Conservation (phyloP, 1,284 basidiomycete genomes). For the Trichosporon inkin region DNA sequence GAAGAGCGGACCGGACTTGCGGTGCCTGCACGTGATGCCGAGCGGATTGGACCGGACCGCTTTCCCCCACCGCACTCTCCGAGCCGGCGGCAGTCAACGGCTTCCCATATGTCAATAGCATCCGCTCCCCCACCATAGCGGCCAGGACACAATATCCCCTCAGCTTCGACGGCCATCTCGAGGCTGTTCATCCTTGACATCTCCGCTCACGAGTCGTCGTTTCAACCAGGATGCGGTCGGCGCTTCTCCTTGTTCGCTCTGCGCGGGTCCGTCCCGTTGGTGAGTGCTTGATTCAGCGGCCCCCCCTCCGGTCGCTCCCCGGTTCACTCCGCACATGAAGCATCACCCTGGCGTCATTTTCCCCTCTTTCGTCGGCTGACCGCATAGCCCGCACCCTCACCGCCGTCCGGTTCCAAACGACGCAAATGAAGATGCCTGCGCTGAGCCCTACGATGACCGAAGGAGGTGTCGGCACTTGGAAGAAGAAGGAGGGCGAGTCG, state of each 20-base stretch:
- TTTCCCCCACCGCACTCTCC: conserved; percentile 8
- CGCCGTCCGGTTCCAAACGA: conserved; percentile 57
- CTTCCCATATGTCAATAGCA: conserved; percentile 7
- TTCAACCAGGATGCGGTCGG: conserved; percentile 6
- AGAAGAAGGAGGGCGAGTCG: conserved; percentile 79
- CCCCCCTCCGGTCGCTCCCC: neutral
- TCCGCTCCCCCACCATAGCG: conserved; percentile 9
- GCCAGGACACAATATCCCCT: neutral
- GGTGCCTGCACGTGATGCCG: neutral
- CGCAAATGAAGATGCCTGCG: conserved; percentile 79
- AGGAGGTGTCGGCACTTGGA: conserved; percentile 90
- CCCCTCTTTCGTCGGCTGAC: neutral
- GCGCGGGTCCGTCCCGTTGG: conserved; percentile 5
- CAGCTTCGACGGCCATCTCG: neutral
- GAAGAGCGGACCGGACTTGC: neutral
- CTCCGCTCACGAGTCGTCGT: neutral
- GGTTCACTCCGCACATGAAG: conserved; percentile 4
- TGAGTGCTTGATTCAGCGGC: neutral
- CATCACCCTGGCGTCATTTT: neutral
- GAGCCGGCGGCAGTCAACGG: conserved; percentile 5
- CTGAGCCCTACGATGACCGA: conserved; percentile 99
- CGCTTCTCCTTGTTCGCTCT: conserved; percentile 4
- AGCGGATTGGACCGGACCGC: conserved; percentile 6
- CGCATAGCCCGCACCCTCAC: conserved; percentile 6
- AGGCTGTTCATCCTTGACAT: neutral